phyloP scores from a whole-genome alignment of 1,284 basidiomycete species.

The Apiotrichum sp. region DNA sequence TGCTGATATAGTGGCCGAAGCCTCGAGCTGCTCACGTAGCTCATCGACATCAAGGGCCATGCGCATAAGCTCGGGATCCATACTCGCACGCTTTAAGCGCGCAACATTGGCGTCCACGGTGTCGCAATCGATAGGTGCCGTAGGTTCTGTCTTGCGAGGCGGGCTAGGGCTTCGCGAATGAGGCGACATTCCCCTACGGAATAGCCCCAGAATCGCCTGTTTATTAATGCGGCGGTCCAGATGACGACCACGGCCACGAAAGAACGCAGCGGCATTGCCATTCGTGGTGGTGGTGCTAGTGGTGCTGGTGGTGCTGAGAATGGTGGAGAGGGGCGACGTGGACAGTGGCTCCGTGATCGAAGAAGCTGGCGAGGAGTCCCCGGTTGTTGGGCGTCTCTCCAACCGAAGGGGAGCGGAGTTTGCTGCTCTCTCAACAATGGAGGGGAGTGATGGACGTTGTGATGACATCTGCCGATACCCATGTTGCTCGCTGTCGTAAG shows the following conservation, averaged over 20 bases:
- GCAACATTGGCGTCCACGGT: slow-evolving; percentile 41
- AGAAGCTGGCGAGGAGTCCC: slow-evolving; percentile 13
- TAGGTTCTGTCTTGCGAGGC: slow-evolving; percentile 23
- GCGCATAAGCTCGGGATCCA: slow-evolving; percentile 26
- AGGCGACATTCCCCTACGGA: slow-evolving; percentile 38
- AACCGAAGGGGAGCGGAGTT: slow-evolving; percentile 37
- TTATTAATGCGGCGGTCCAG: slow-evolving; percentile 17
- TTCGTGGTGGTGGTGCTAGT: neutral
- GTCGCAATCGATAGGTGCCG: slow-evolving; percentile 23
- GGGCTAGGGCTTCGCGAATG: slow-evolving; percentile 41
- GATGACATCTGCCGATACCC: slow-evolving; percentile 16
- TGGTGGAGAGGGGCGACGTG: neutral
- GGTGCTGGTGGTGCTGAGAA: neutral
- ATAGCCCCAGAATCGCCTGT: slow-evolving; percentile 34
- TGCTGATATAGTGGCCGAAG: slow-evolving; percentile 21
- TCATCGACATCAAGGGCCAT: slow-evolving; percentile 12
- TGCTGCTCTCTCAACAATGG: slow-evolving; percentile 44
- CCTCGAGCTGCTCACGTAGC: slow-evolving; percentile 16
- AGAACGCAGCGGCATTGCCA: slow-evolving; percentile 4
- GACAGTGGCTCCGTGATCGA: slow-evolving; percentile 7
- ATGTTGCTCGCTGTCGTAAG: neutral
- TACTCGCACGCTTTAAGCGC: slow-evolving; percentile 34
- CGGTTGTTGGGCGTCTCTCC: slow-evolving; percentile 18
- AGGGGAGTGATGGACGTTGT: slow-evolving; percentile 43
- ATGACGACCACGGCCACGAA: slow-evolving; percentile 19